Percentiles rank a stretch among this genome's conserved stretches.
Conservation (phyloP, 306 rosid species). For the Rosa lucieae region DNA sequence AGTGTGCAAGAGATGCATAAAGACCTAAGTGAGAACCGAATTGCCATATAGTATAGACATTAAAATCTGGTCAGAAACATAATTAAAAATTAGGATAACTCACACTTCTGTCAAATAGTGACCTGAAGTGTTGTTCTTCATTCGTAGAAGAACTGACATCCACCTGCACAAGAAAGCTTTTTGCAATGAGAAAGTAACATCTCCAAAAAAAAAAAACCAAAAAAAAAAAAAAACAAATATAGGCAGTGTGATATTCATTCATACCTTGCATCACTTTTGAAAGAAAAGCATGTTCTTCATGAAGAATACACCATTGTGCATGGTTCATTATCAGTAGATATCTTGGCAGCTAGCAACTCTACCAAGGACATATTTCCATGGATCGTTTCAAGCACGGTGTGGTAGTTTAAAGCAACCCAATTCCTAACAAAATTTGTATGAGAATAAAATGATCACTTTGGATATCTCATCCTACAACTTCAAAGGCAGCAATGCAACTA, state of each 20-base stretch:
- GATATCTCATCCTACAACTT: not conserved
- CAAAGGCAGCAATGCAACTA: not conserved
- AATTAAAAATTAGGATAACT: not conserved
- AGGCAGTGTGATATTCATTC: not conserved
- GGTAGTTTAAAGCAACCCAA: not conserved
- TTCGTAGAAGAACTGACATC: not conserved
- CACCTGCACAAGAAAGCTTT: slow-evolving; percentile 20
- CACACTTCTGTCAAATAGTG: slow-evolving; percentile 10
- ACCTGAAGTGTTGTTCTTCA: not conserved
- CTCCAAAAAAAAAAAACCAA: not conserved
- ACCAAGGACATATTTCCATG: not conserved
- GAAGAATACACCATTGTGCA: not conserved
- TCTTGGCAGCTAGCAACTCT: slow-evolving; percentile 1
- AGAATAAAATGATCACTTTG: not conserved
- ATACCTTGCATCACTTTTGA: slow-evolving; percentile 14
- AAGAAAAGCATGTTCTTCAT: not conserved
- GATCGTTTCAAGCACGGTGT: not conserved
- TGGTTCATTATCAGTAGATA: not conserved
- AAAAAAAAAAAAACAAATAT: not conserved
- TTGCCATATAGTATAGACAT: not conserved
- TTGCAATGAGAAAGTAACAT: slow-evolving; percentile 16
- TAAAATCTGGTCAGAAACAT: not conserved
- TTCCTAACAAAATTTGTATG: slow-evolving; percentile 2
- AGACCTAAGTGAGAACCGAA: not conserved
- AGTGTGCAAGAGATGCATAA: not conserved